These are phyloP conservation scores for Globisporangium lucens DNA, from an alignment of 352 stramenopile genomes.

Conservation along the genomic window DNA sequence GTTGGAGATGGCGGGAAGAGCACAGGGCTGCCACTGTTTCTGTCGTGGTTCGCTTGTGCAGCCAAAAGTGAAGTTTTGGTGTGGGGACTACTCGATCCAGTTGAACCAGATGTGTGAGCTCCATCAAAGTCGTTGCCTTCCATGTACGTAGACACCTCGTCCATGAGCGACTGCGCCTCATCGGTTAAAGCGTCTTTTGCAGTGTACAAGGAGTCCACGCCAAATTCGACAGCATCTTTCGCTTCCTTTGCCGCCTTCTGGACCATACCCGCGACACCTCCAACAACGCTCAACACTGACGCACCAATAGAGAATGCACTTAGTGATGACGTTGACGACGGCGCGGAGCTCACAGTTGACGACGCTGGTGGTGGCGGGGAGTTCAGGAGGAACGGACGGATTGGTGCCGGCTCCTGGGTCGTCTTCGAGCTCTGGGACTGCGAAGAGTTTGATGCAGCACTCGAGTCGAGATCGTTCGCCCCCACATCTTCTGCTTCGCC, in stretches of 20 bases:
- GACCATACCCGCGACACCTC: conserved; percentile 64
- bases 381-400: conserved; percentile 12
- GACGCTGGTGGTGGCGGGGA: conserved; percentile 19
- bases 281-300: conserved; percentile 62
- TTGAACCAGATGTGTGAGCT: neutral
- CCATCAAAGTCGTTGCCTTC: conserved; percentile 22
- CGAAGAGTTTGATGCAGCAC: neutral
- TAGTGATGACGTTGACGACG: conserved; percentile 32
- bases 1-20: conserved; percentile 3
- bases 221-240: conserved; percentile 68
- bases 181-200: conserved; percentile 65
- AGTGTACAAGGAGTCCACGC: conserved; percentile 72
- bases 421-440: neutral
- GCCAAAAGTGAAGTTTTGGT: neutral
- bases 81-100: conserved; percentile 7
- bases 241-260: conserved; percentile 72
- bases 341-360: conserved; percentile 11
- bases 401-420: neutral
- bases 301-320: conserved; percentile 51
- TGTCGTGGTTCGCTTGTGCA: neutral
- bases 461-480: neutral
- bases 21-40: neutral
- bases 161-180: conserved; percentile 57
- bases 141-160: conserved; percentile 62
- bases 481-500: neutral